Percentiles rank a stretch among this genome's conserved stretches.
phyloP scores from a whole-genome alignment of 2,329 filamentous ascomycete species.

The Raffaelea deltoideospora region DNA sequence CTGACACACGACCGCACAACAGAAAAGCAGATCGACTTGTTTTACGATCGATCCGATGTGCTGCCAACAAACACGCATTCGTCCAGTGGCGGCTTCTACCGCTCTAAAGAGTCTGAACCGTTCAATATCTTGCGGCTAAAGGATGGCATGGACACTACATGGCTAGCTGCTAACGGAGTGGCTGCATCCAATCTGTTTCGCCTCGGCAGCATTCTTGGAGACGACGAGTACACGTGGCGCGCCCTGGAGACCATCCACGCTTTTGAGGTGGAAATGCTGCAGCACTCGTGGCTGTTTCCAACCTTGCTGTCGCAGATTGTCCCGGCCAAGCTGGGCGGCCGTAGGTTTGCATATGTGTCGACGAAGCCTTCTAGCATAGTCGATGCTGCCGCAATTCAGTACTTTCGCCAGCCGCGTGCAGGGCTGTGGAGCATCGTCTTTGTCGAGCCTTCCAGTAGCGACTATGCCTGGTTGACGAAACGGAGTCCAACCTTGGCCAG shows the following conservation, averaged over 20 bases:
- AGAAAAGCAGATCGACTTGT: conserved; percentile 60
- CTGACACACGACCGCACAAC: conserved; percentile 1
- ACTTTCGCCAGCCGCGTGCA: conserved; percentile 13
- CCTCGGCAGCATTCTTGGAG: conserved; percentile 40
- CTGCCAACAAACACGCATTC: conserved; percentile 20
- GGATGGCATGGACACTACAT: conserved; percentile 84
- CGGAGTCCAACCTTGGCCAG: conserved; percentile 11
- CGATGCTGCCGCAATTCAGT: conserved; percentile 8
- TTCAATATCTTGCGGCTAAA: conserved; percentile 77
- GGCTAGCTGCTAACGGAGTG: conserved; percentile 79
- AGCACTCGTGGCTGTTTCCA: conserved; percentile 85
- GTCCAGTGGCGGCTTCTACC: conserved; percentile 54
- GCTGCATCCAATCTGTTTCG: conserved; percentile 80
- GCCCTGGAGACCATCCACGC: conserved; percentile 65
- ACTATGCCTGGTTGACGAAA: conserved; percentile 9
- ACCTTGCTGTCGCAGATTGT: conserved; percentile 66
- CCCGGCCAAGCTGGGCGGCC: conserved; percentile 54
- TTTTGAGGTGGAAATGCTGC: conserved; percentile 81
- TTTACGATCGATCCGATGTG: conserved; percentile 47
- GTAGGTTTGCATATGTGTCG: conserved; percentile 12
- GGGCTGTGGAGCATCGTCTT: conserved; percentile 15
- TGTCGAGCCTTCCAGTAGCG: neutral
- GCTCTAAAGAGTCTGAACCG: conserved; percentile 44
- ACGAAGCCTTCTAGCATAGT: conserved; percentile 4
- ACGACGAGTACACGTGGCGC: conserved; percentile 35